These are phyloP conservation scores for Ramichloridium luteum DNA, from an alignment of 2,329 filamentous ascomycete genomes.

Conservation along the genomic window DNA sequence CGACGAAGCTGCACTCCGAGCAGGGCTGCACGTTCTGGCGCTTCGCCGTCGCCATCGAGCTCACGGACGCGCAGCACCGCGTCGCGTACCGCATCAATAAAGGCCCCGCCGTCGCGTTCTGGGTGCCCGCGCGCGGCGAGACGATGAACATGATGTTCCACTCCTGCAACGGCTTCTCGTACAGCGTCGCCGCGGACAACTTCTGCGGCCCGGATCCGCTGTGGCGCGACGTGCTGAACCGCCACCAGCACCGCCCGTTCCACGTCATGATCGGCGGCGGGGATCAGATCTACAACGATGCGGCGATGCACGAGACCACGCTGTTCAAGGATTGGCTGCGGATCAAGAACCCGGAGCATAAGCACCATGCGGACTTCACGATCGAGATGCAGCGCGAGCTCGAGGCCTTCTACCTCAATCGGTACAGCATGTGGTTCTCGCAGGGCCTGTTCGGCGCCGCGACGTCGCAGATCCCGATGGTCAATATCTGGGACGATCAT, in stretches of 20 bases:
- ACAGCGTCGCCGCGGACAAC: conserved; percentile 61
- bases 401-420: conserved; percentile 75
- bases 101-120: conserved; percentile 80
- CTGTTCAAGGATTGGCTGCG: conserved; percentile 76
- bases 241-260: conserved; percentile 81
- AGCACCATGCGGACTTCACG: conserved; percentile 67
- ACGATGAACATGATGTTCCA: conserved; percentile 99
- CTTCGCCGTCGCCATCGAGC: conserved; percentile 88
- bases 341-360: conserved; percentile 66
- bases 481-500: conserved; percentile 97
- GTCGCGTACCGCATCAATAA: conserved; percentile 93
- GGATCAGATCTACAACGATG: conserved; percentile 94
- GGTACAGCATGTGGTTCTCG: conserved; percentile 91
- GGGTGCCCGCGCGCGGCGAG: conserved; percentile 74
- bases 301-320: conserved; percentile 59
- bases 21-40: conserved; percentile 90
- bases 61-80: conserved; percentile 63
- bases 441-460: conserved; percentile 90
- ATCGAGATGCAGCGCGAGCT: conserved; percentile 76
- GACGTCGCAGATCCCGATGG: conserved; percentile 89
- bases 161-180: conserved; percentile 91
- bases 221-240: conserved; percentile 93
- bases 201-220: conserved; percentile 89
- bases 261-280: conserved; percentile 97
- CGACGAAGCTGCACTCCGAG: conserved; percentile 71